A percentile compares a stretch with the other conserved stretches of the same genome.
phyloP scores from a whole-genome alignment of 371 early-diverging fungal species.

The Mortierella sp. region DNA sequence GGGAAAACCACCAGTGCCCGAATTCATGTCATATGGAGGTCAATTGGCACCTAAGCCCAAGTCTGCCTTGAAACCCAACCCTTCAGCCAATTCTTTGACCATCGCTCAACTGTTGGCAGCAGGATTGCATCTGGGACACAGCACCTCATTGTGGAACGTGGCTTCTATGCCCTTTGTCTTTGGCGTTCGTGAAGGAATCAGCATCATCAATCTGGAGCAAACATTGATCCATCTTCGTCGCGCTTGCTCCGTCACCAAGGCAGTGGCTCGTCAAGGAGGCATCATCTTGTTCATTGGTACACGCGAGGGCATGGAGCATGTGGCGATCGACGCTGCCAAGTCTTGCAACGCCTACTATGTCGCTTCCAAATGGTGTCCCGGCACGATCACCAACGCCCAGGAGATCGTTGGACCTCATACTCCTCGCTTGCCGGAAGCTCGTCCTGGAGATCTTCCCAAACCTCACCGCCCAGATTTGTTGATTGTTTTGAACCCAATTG shows the following conservation, averaged over 20 bases:
- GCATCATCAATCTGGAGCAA: slow-evolving; percentile 95
- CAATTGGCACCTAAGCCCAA: slow-evolving; percentile 42
- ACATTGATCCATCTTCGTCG: slow-evolving; percentile 90
- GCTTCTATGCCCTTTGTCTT: slow-evolving; percentile 88
- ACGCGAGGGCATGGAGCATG: slow-evolving; percentile 69
- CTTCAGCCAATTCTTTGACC: slow-evolving; percentile 57
- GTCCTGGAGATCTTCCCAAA: slow-evolving; percentile 59
- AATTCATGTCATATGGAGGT: slow-evolving; percentile 45
- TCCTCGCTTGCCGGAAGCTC: slow-evolving; percentile 64
- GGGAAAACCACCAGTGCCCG: slow-evolving; percentile 38
- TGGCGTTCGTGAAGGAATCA: slow-evolving; percentile 91
- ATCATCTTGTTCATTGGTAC: slow-evolving; percentile 92
- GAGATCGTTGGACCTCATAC: slow-evolving; percentile 74
- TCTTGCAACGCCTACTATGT: slow-evolving; percentile 84
- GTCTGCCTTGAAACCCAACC: slow-evolving; percentile 27
- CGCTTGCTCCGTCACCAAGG: slow-evolving; percentile 79
- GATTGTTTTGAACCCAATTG: slow-evolving; percentile 86
- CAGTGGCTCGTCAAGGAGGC: slow-evolving; percentile 84
- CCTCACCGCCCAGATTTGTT: slow-evolving; percentile 89
- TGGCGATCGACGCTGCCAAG: slow-evolving; percentile 86
- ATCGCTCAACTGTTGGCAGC: slow-evolving; percentile 84
- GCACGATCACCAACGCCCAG: slow-evolving; percentile 89
- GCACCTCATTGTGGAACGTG: slow-evolving; percentile 81
- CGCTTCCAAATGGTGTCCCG: slow-evolving; percentile 86
- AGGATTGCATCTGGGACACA: slow-evolving; percentile 93